These are phyloP conservation scores for Neurospora sp. DNA, from an alignment of 495 filamentous ascomycete species.

Conservation along the genomic window DNA sequence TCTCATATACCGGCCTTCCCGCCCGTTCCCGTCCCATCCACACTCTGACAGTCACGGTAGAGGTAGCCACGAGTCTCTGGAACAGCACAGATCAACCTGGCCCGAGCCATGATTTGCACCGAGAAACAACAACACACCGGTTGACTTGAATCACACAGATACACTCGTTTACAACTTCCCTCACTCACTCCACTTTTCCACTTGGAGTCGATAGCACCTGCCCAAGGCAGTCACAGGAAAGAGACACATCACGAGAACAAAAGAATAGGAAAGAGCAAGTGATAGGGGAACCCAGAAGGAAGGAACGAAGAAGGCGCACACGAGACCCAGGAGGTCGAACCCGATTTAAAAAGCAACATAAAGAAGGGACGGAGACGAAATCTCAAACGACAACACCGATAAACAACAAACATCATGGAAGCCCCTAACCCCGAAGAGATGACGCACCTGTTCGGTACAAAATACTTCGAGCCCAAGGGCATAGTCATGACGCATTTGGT, in stretches of 20 bases:
- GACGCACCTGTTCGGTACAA: not conserved
- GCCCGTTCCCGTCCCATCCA: not conserved
- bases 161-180: not conserved
- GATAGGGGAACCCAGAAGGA: not conserved
- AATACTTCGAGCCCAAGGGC: not conserved
- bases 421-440: not conserved
- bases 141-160: not conserved
- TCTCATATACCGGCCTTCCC: not conserved
- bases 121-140: not conserved
- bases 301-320: not conserved
- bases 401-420: not conserved
- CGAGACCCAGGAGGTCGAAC: not conserved
- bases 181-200: not conserved
- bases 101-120: not conserved
- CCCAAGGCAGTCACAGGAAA: not conserved
- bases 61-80: not conserved
- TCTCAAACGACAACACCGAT: not conserved
- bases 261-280: not conserved
- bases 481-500: conserved; percentile 12
- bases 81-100: not conserved
- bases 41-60: not conserved
- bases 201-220: not conserved
- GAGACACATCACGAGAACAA: not conserved
- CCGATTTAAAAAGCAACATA: not conserved
- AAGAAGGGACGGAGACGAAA: not conserved